Base-by-base conservation (phyloP, 345 rosid genomes). In the Eucalyptus curtisii region DNA sequence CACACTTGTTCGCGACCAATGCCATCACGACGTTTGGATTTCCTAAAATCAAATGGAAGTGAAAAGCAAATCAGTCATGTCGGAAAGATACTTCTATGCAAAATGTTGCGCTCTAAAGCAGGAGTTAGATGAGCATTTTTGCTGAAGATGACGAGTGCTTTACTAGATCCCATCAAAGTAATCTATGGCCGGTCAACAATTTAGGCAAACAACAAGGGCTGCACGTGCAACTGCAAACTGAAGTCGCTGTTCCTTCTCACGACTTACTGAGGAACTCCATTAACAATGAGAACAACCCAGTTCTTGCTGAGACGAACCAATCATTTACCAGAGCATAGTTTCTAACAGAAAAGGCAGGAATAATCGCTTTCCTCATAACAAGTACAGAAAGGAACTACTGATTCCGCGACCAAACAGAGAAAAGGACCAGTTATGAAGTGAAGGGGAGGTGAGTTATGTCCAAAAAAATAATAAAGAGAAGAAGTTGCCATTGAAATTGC, bases 1-100 rank as follows among this genome's bases (percentile, higher is more conserved):
- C 96, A 50, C 89, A 91, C 90, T 95, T 95, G 94, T 95, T 95
- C 40, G 90, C 98, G 49, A 92, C 96, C 91, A 95, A 91, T 59
- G 94, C 95, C 94, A 94, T 93, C 86, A 95, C 89, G 89, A 93
- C 86, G 31, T 92, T 95, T 80, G 95, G 94, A 88, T 93, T 95
- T 85, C 95, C 96, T 94, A 90, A 45, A 50, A 80, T 25, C 47
- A 76, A 76, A 76, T 40, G 47, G 24, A 37, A 76, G 47, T 76
- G 47, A 76, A 76, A 76, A 76, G 47, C 84, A 40, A 40, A 40
- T 40, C 30, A 11, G 30, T 44, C 84, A 40, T 40, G 5, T 76
- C 8, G 30, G 84, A 19, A 33, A 50, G 45, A 68, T 49, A 76
- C 47, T 40, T 40, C 47, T 5, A 2, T 2, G 84, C 47, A 76